These are phyloP conservation scores for Acorus calamus DNA, from an alignment of 106 monocot species.

Conservation along the genomic window DNA sequence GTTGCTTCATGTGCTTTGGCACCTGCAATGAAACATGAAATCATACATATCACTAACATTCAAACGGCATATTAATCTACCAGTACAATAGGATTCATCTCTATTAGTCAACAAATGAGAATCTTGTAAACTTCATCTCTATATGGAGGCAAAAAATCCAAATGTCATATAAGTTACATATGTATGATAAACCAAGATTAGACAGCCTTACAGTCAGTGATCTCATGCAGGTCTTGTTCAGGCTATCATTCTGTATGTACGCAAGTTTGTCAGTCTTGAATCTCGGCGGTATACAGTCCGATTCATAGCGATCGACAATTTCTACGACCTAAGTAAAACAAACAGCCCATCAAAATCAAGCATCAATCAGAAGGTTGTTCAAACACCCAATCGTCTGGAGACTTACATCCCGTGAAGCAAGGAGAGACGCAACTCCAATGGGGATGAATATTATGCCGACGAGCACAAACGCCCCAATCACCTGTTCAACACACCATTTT, in stretches of 20 bases:
- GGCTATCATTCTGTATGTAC: constrained; percentile 38
- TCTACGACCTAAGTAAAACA: constrained; percentile 61
- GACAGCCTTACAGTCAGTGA: constrained; percentile 35
- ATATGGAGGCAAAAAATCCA: no score
- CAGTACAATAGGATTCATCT: no score
- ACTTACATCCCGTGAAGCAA: constrained; percentile 59
- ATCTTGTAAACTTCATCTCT: no score
- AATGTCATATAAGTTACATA: no score
- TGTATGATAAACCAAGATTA: not conserved
- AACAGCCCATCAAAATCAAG: not conserved
- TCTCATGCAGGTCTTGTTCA: constrained; percentile 45
- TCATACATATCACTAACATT: no score
- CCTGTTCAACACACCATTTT: constrained; percentile 24
- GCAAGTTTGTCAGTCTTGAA: constrained; percentile 26
- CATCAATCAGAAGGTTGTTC: not conserved
- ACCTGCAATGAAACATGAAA: constrained; percentile 8
- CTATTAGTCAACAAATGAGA: no score
- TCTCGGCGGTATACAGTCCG: constrained; percentile 33
- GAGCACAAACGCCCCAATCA: constrained; percentile 57
- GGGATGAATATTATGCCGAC: constrained; percentile 70
- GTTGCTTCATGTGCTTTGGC: constrained; percentile 17
- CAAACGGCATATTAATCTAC: no score
- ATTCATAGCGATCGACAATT: constrained; percentile 68
- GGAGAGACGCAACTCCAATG: constrained; percentile 55
- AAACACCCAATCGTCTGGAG: not conserved